A percentile compares a stretch with the other conserved stretches of the same genome.
Conservation (phyloP, 1,139 yeast species). For the Zygotorulaspora mrakii region DNA sequence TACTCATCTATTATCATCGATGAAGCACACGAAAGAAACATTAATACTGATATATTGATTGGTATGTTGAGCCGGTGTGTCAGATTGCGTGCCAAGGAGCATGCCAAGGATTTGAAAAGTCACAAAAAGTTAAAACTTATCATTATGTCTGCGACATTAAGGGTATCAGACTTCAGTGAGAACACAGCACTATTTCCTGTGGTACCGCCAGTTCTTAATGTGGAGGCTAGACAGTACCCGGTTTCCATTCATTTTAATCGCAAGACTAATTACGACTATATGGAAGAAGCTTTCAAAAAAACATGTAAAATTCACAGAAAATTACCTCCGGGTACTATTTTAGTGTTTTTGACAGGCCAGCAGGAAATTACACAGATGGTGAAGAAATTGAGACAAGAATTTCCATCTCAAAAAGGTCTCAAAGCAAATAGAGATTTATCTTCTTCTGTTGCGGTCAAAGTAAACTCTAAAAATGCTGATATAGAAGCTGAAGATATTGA, state of each 20-base stretch:
- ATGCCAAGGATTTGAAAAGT: conserved; percentile 45
- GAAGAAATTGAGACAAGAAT: conserved; percentile 60
- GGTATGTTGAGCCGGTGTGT: conserved; percentile 93
- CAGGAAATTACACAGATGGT: conserved; percentile 82
- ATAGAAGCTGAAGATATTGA: conserved; percentile 88
- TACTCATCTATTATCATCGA: conserved; percentile 88
- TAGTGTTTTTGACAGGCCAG: conserved; percentile 90
- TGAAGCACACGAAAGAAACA: conserved; percentile 96
- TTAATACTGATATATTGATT: conserved; percentile 90
- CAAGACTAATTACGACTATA: conserved; percentile 70
- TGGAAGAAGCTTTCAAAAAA: conserved; percentile 83
- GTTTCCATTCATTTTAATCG: conserved; percentile 89
- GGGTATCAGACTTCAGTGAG: conserved; percentile 90
- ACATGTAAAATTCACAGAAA: conserved; percentile 80
- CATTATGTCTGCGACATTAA: conserved; percentile 91
- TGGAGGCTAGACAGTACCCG: conserved; percentile 94
- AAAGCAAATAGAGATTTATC: conserved; percentile 38
- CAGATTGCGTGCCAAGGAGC: conserved; percentile 61
- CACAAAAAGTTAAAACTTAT: conserved; percentile 62
- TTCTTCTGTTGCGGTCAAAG: conserved; percentile 41
- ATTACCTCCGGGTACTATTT: conserved; percentile 91
- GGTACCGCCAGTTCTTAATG: conserved; percentile 86
- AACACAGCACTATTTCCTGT: conserved; percentile 62
- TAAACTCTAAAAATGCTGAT: conserved; percentile 58
- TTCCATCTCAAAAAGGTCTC: conserved; percentile 50